Base-by-base conservation (phyloP, 2,329 filamentous ascomycete genomes). In the Neonectria magnoliae region DNA sequence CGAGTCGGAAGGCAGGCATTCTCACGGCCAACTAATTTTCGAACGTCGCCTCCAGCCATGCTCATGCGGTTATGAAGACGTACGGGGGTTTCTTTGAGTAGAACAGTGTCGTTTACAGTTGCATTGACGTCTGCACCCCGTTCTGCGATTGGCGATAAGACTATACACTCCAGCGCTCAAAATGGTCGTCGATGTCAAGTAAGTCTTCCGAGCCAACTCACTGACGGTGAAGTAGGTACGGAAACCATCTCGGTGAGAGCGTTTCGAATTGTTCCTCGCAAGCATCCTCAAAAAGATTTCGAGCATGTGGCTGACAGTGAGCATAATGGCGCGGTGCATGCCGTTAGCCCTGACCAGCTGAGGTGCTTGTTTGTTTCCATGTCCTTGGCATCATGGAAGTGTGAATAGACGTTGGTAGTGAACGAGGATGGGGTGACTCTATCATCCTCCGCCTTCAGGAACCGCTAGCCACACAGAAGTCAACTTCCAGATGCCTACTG, bases 401-500 rank as follows among this genome's bases (percentile, higher is more conserved):
- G 9, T 51, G 47, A 51, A 25, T 2, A 33, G 50, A 36, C 20
- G 11, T 22, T 47, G 29, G 8, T 22, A n/a, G 18, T 16, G 18
- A 22, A 31, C 18, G 27, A 50, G n/a, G 4, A 22, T 9, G 45
- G 59, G 45, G 59, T 62, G 52, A 14, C n/a, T 18, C 25, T 62
- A 56, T 44, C 48, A 51, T 16, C 29, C 18, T 20, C 27, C 27
- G 16, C 29, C 27, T 51, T 14, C n/a, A 51, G 48, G n/a, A 10
- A 31, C 48, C 9, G 27, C 27, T 14, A 20, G 38, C 38, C 8
- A 16, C 38, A 20, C 33, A 20, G 27, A 33, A 29, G 18, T n/a
- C 41, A 36, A 20, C 45, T 31, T 10, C 20, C 22, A 41, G 31
- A 27, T 33, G 11, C 10, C 57, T 20, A 48, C 13, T 18, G 60